A percentile compares a stretch with the other conserved stretches of the same genome.
These are phyloP conservation scores for Hericium coralloides DNA, from an alignment of 768 basidiomycete species.

Conservation along the genomic window DNA sequence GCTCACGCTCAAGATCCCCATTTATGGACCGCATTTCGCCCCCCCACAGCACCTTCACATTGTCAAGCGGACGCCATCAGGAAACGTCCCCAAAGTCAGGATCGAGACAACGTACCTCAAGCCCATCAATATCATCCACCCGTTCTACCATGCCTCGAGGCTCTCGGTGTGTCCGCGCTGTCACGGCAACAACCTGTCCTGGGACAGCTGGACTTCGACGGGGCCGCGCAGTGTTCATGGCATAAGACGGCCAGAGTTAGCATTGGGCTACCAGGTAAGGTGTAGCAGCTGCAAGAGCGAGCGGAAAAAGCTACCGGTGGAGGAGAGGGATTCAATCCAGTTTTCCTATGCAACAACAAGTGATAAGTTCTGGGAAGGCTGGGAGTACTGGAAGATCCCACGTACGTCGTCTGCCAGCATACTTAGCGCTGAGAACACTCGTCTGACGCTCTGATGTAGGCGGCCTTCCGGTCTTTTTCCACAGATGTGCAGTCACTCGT, in stretches of 20 bases:
- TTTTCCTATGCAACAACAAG: slow-evolving; percentile 14
- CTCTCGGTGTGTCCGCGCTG: no score
- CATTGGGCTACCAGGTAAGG: neutral
- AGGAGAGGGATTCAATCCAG: neutral
- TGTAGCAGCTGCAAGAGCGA: neutral
- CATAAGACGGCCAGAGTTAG: neutral
- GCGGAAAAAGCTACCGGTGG: neutral
- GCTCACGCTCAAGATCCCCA: no score
- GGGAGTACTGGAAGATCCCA: slow-evolving; percentile 17
- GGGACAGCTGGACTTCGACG: neutral
- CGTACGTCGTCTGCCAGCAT: slow-evolving; percentile 3
- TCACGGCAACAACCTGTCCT: neutral
- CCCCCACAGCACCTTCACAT: no score
- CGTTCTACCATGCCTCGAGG: no score
- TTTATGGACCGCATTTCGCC: no score
- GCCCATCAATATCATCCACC: no score
- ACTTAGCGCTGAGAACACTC: neutral
- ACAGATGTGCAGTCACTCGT: slow-evolving; percentile 14
- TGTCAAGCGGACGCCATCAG: no score
- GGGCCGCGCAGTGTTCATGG: neutral
- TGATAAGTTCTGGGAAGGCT: slow-evolving; percentile 12
- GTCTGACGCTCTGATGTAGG: slow-evolving; percentile 6
- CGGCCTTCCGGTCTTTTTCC: slow-evolving; percentile 16
- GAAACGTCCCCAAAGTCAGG: no score
- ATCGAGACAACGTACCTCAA: no score